Conservation (phyloP, 345 rosid genomes). For the Cardamine chenopodiifolia region DNA sequence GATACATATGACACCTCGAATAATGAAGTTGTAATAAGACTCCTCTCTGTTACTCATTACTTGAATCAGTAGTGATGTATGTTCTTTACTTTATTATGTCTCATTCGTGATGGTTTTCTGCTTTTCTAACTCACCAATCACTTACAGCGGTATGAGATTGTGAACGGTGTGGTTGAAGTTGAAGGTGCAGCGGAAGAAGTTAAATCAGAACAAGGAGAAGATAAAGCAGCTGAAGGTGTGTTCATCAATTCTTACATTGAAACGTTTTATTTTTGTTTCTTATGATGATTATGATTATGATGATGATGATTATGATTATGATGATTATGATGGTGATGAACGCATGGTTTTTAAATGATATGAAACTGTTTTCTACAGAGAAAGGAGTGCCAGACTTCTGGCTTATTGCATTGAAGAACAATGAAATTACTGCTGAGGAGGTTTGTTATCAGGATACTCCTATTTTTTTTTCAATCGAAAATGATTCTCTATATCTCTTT, state of each 20-base stretch:
- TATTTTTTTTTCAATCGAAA: background rate
- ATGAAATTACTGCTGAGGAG: conserved; percentile 89
- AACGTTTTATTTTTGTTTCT: background rate
- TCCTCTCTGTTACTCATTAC: background rate
- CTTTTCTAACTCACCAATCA: background rate
- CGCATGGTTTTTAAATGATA: conserved; percentile 24
- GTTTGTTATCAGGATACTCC: conserved; percentile 42
- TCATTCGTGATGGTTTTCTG: conserved; percentile 1
- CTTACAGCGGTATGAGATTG: conserved; percentile 84
- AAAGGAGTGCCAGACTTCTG: conserved; percentile 98
- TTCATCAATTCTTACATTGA: background rate
- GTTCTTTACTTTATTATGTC: background rate
- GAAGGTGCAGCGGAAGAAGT: conserved; percentile 58
- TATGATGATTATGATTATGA: background rate
- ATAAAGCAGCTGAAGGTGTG: conserved; percentile 64
- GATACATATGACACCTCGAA: background rate
- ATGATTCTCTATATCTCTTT: background rate
- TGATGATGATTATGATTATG: too few species aligned
- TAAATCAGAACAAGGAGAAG: conserved; percentile 57
- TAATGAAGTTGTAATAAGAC: background rate
- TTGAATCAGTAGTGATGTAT: background rate
- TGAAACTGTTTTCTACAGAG: conserved; percentile 49
- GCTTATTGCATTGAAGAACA: conserved; percentile 92
- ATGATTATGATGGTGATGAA: background rate
- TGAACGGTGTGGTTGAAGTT: conserved; percentile 73